Evolutionary conservation across 495 filamentous ascomycete genomes (phyloP), one percentile per base, ranked within the genome.

Genomic region (Aspergillus cavernicola): DNA sequence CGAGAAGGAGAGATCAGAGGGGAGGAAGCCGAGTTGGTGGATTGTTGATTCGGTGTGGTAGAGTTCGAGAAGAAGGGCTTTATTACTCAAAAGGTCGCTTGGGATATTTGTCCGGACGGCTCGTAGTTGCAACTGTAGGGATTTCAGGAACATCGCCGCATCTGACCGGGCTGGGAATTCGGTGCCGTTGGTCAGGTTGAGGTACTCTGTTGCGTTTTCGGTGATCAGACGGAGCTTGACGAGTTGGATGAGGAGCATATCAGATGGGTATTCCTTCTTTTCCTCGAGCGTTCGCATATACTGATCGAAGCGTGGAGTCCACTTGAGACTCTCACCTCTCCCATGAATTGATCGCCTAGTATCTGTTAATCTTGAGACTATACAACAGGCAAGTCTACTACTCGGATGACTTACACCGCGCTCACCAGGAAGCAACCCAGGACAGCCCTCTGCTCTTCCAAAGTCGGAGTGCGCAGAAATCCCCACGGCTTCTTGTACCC

Each of bases 381-480:
- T n/a, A n/a, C n/a, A n/a, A n/a, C n/a, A n/a, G n/a, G n/a, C n/a
- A n/a, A n/a, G n/a, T n/a, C n/a, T n/a, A n/a, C n/a, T n/a, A n/a
- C n/a, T n/a, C n/a, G 46, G 9, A 7, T 12, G 6, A 45, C 51
- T 29, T 45, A 53, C 51, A 38, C 16, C 2, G 31, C 29, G 33
- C 41, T 53, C 11, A 39, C 7, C 7, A 53, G n/a, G 22, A 46
- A 53, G 29, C 51, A 53, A 0, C 51, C 51, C 9, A 44, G 41
- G 1, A 52, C 24, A 8, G 32, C 41, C 7, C 51, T 38, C 11
- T 38, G 20, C n/a, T 45, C 41, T 8, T 18, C 40, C 26, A 46
- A 15, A 4, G 24, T 19, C 23, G 15, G 22, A 9, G 26, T 13
- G 1, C 38, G 49, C 2, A 23, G 40, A 20, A 18, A 33, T 19